Conservation (phyloP, 2,329 filamentous ascomycete genomes). For the Teratosphaeria nubilosa region DNA sequence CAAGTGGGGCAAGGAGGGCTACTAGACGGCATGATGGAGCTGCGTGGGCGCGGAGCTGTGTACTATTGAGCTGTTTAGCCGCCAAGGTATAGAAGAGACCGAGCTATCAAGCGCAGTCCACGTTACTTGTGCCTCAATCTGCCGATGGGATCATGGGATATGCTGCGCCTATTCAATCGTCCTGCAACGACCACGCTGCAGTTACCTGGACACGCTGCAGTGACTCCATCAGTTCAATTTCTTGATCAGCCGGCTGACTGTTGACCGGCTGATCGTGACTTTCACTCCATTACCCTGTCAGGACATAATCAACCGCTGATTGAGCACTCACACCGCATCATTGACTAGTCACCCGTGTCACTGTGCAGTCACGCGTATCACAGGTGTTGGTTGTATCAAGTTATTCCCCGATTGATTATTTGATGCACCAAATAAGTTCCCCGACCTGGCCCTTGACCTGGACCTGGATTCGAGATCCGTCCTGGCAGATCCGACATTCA, state of each 20-base stretch:
- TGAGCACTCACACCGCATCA: too few relatives aligned
- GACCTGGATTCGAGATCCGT: too few relatives aligned
- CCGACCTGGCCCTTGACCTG: too few relatives aligned
- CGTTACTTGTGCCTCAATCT: neutral
- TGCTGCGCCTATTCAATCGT: neutral
- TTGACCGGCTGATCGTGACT: too few relatives aligned
- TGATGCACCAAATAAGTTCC: too few relatives aligned
- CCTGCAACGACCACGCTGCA: neutral
- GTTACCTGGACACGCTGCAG: neutral
- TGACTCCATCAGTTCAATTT: too few relatives aligned
- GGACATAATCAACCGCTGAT: neutral
- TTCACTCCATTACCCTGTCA: neutral
- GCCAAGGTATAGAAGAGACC: neutral
- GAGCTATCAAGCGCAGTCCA: neutral
- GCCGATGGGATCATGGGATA: neutral
- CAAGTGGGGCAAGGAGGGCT: slow-evolving; percentile 99
- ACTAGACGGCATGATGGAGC: slow-evolving; percentile 33
- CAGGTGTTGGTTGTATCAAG: too few relatives aligned
- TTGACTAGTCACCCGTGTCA: too few relatives aligned
- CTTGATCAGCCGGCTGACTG: neutral
- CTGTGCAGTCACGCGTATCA: too few relatives aligned
- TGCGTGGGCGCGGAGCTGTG: neutral
- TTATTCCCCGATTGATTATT: too few relatives aligned
- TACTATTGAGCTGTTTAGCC: neutral
- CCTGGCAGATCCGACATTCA: too few relatives aligned